Conservation (phyloP, 352 stramenopile species). For the Pythium rishiriense region DNA sequence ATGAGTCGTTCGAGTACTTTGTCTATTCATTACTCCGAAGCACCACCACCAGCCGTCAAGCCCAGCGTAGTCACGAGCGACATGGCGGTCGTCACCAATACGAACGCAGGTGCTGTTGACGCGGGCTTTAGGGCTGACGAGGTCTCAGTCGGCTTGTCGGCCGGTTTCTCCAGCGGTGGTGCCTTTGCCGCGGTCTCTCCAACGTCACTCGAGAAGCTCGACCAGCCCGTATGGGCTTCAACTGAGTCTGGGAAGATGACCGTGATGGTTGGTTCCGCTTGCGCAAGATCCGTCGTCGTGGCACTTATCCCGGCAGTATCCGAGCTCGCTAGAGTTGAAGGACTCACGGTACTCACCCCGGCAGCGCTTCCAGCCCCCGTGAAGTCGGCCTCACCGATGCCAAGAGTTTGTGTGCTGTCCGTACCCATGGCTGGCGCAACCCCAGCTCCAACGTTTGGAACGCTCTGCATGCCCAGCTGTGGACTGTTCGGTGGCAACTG, state of each 20-base stretch:
- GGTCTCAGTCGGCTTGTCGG: not conserved
- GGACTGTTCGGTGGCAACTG: not conserved
- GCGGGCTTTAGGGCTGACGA: not conserved
- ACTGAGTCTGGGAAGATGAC: too few relatives aligned
- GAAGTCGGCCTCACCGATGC: slow-evolving; percentile 4
- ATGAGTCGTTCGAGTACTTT: too few relatives aligned
- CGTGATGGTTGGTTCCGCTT: too few relatives aligned
- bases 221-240: too few relatives aligned
- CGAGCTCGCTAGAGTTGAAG: not conserved
- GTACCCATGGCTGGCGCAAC: not conserved
- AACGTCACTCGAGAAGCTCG: too few relatives aligned
- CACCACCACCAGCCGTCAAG: too few relatives aligned
- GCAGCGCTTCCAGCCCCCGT: slow-evolving; percentile 18
- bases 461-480: not conserved
- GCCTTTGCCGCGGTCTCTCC: too few relatives aligned
- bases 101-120: not conserved
- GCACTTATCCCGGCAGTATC: not conserved
- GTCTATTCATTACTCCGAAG: too few relatives aligned
- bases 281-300: too few relatives aligned
- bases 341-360: slow-evolving; percentile 22
- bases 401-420: not conserved
- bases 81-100: not conserved
- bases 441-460: slow-evolving; percentile 8
- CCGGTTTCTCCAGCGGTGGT: slow-evolving; percentile 2
- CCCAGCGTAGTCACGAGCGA: not conserved